Conservation (phyloP, 2,329 filamentous ascomycete species). For the Pseudopithomyces maydicus region DNA sequence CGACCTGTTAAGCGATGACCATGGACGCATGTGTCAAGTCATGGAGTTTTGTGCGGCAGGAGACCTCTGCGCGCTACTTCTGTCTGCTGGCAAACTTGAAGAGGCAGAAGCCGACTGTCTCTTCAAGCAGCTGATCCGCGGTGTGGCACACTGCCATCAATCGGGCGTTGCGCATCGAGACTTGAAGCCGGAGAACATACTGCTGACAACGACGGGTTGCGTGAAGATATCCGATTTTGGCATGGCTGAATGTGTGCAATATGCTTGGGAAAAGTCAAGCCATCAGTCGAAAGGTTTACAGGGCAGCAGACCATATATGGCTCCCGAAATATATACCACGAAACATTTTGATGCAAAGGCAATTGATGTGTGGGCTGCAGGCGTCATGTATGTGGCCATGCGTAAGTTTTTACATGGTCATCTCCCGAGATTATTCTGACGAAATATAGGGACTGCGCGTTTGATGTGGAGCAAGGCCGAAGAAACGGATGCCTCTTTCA, state of each 20-base stretch:
- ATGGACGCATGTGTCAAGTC: conserved; percentile 97
- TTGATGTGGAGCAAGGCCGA: conserved; percentile 95
- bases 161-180: conserved; percentile 99
- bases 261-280: conserved; percentile 98
- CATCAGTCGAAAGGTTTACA: conserved; percentile 98
- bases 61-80: conserved; percentile 90
- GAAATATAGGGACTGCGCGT: conserved; percentile 66
- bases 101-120: conserved; percentile 94
- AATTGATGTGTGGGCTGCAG: conserved; percentile 98
- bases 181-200: conserved; percentile 93
- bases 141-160: conserved; percentile 98
- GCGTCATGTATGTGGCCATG: conserved; percentile 99
- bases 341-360: conserved; percentile 96
- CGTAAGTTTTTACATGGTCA: conserved; percentile 45
- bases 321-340: conserved; percentile 93
- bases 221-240: conserved; percentile 99
- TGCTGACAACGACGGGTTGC: conserved; percentile 87
- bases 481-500: conserved; percentile 96
- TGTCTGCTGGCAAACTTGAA: conserved; percentile 89
- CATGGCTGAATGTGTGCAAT: conserved; percentile 98
- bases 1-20: conserved; percentile 91
- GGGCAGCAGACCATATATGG: conserved; percentile 95
- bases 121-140: conserved; percentile 99
- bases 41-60: conserved; percentile 99
- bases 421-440: too few species aligned